Evolutionary conservation across 2,329 filamentous ascomycete species (phyloP), one percentile per base, ranked within the genome.

Genomic region (Phialocephala subalpina): DNA sequence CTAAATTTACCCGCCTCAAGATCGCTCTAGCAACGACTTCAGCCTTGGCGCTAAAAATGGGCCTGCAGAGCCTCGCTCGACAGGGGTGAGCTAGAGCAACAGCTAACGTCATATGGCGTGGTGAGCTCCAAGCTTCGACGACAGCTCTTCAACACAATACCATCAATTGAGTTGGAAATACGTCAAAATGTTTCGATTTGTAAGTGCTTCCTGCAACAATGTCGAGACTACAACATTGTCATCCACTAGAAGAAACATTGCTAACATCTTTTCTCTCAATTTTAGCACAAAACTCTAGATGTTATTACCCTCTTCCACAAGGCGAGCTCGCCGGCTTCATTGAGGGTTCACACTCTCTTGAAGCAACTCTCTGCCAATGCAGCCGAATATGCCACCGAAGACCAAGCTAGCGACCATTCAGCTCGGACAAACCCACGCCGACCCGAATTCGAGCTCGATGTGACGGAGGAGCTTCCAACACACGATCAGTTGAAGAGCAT

Each of bases 291-390:
- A 84, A 86, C 91, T 72, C 86, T 92, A 79, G 94, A 98, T 83
- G 92, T 97, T 72, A 88, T 98, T 78, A 98, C 95, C 68, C 90
- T 99, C 83, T 99, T 98, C 85, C 94, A 97, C 86, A 92, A 92
- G 80, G 87, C 95, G 65, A 86, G 84, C 73, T 86, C 87, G 62
- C 87, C 91, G 25, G 85, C 90, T 70, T 97, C 94, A 3, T 83
- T 87, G 59, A 88, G 91, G 67, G 91, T 91, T 36, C 87, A 90
- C 68, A 90, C 87, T 49, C 82, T 97, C 61, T 87, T 98, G 67
- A 97, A 96, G 82, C 90, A 95, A 80, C 86, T 89, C 36, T 92
- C 92, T 29, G 90, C 91, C 57, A 88, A 87, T 57, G 89, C 92
- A 14, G 79, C 86, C 36, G 83, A 89, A 66, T 84, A 86, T 25